Evolutionary conservation across 352 stramenopile genomes (phyloP), one percentile per base, ranked within the genome.

Genomic region (Pythium oligandrum): DNA sequence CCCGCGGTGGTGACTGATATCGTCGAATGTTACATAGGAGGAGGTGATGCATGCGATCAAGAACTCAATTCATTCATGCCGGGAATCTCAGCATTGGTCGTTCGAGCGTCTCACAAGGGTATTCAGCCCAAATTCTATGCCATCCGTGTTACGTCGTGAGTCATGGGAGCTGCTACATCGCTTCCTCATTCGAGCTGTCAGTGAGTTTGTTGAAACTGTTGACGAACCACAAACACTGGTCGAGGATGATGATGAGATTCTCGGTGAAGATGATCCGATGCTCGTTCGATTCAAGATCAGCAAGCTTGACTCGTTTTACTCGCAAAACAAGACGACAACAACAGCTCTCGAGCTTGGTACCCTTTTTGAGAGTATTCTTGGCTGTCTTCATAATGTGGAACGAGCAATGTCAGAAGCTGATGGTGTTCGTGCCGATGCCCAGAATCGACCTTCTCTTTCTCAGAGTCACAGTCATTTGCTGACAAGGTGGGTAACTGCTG

Each of bases 1-100:
- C 10, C 43, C 26, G 43, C 43, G 10, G 11, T 32, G 31, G 43
- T 17, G 43, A 48, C 43, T 48, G 11, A 6, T 40, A 64, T 12
- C 4, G 11, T 33, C 11, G 26, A 35, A 46, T 4, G 26, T 26
- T 48, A 48, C 17, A 30, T 30, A 48, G 66, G 73, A 86, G 65
- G 74, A 86, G 34, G 71, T 89, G 42, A 48, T 83, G 12, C 69
- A 69, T 32, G 74, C 70, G 0, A 43, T 86, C 6, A 84, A 86
- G 52, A 83, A 66, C 49, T 73, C 69, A 11, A 44, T 89, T 7
- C 33, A 53, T 37, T 60, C 67, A 53, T 85, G 64, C 7, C 67
- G 51, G 26, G 59, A 59, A 34, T 63, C 65, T 10, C 71, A 68
- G 12, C 55, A 63, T 0, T 86, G 73, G 73, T 71, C 54, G 6